phyloP scores from a whole-genome alignment of 2,329 filamentous ascomycete species.

The Fusarium aywerte region DNA sequence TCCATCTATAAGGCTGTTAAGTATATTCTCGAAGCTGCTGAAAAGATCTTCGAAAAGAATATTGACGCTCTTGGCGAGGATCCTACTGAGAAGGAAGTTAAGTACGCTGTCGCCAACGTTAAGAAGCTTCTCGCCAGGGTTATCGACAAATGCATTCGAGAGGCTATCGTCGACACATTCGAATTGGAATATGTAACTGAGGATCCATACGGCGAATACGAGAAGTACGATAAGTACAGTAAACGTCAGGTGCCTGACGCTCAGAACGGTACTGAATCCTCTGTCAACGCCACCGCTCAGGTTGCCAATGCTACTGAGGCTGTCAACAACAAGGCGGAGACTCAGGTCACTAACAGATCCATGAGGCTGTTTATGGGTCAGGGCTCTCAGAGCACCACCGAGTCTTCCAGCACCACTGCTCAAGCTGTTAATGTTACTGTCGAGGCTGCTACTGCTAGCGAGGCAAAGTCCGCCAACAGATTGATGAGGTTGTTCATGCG shows the following conservation, averaged over 20 bases:
- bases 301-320: not conserved
- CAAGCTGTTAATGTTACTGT: not conserved
- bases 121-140: constrained; percentile 14
- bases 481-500: not conserved
- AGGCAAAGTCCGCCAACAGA: not conserved
- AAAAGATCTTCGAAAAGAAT: constrained; percentile 9
- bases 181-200: constrained; percentile 5
- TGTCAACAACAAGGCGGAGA: not conserved
- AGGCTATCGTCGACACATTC: constrained; percentile 24
- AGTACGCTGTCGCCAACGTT: constrained; percentile 3
- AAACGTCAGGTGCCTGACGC: not conserved
- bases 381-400: not conserved
- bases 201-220: not conserved
- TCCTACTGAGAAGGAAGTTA: not conserved
- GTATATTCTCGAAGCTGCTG: not conserved
- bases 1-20: constrained; percentile 4
- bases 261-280: not conserved
- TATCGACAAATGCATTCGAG: constrained; percentile 20
- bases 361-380: not conserved
- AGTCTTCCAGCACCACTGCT: not conserved
- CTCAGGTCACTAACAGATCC: not conserved
- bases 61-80: constrained; percentile 8
- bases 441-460: not conserved
- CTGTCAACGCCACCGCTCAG: not conserved
- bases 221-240: not conserved